Conservation (phyloP, 1,284 basidiomycete species). For the Hymenochaete sp. region DNA sequence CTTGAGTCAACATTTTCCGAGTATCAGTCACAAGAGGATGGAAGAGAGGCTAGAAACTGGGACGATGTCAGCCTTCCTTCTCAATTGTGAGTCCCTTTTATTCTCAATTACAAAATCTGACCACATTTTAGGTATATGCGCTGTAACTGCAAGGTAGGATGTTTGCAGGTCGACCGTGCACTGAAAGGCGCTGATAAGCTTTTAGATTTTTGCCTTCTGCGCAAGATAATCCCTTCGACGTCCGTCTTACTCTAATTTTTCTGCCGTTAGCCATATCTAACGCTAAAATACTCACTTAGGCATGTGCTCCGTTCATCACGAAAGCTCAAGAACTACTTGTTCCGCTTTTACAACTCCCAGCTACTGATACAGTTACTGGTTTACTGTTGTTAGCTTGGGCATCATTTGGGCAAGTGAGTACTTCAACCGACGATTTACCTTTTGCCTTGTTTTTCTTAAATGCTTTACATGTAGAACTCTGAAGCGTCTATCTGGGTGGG, state of each 20-base stretch:
- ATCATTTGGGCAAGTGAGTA: slow-evolving; percentile 27
- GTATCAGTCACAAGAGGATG: slow-evolving; percentile 28
- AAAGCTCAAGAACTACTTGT: slow-evolving; percentile 33
- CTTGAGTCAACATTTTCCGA: slow-evolving; percentile 31
- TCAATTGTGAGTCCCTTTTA: slow-evolving; percentile 22
- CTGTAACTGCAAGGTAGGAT: background rate
- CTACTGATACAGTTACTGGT: slow-evolving; percentile 30
- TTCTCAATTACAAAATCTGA: no score
- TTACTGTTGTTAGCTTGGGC: slow-evolving; percentile 32
- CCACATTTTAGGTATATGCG: no score
- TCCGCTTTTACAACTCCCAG: slow-evolving; percentile 32
- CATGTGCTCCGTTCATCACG: slow-evolving; percentile 31
- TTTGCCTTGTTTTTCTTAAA: background rate
- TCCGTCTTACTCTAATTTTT: no score
- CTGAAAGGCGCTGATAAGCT: background rate
- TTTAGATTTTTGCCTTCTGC: slow-evolving; percentile 6
- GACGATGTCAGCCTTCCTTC: slow-evolving; percentile 33
- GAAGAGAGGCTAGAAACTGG: slow-evolving; percentile 30
- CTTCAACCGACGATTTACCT: background rate
- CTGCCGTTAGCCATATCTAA: no score
- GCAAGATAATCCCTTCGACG: slow-evolving; percentile 4
- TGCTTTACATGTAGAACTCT: slow-evolving; percentile 28
- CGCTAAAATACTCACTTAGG: slow-evolving; percentile 17
- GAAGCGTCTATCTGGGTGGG: slow-evolving; percentile 33
- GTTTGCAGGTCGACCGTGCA: background rate